These are phyloP conservation scores for Vachellia collinsii DNA, from an alignment of 306 rosid species.

Conservation along the genomic window DNA sequence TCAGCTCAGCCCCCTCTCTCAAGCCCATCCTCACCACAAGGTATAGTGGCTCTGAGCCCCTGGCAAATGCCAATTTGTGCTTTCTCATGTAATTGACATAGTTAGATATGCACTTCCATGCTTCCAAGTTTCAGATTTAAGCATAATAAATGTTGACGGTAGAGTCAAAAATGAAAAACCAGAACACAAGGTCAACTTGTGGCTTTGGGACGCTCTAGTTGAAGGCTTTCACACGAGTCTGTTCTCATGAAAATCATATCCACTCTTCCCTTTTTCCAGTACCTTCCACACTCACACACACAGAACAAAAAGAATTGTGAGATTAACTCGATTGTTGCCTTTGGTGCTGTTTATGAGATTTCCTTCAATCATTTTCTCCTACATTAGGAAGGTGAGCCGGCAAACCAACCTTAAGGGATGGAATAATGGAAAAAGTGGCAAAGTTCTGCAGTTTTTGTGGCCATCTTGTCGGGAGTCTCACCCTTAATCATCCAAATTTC, in stretches of 20 bases:
- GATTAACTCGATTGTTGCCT: constrained; percentile 13
- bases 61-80: constrained; percentile 4
- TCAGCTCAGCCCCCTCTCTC: constrained; percentile 68
- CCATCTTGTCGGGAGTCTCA: constrained; percentile 26
- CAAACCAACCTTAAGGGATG: constrained; percentile 40
- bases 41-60: constrained; percentile 45
- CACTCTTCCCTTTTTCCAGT: background rate
- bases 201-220: background rate
- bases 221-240: constrained; percentile 7
- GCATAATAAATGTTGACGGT: constrained; percentile 11
- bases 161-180: constrained; percentile 15
- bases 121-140: background rate
- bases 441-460: background rate
- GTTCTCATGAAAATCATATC: constrained; percentile 16
- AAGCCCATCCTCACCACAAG: constrained; percentile 50
- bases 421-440: constrained; percentile 17
- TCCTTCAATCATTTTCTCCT: constrained; percentile 27
- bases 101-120: background rate
- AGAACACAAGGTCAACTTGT: background rate
- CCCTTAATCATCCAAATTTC: constrained; percentile 28
- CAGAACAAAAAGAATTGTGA: background rate
- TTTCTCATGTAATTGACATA: background rate
- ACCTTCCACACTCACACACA: background rate
- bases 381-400: constrained; percentile 50
- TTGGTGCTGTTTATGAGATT: constrained; percentile 3